Evolutionary conservation across 352 stramenopile species (phyloP).

Genomic region (Globisporangium camurandrum): DNA sequence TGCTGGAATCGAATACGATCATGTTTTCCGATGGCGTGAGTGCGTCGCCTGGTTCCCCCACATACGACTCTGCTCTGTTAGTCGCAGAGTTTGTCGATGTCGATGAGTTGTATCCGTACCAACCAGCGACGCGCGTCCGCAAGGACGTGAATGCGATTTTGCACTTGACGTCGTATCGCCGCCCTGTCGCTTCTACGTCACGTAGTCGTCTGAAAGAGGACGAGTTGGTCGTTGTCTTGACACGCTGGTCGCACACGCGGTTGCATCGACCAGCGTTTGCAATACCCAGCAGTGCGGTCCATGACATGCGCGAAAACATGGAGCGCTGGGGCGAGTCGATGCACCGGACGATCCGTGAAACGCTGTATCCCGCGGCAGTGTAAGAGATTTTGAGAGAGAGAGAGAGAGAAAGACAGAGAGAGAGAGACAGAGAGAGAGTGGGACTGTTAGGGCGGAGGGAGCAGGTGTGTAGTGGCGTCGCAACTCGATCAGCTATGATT

Average conservation of each 20-base stretch:
- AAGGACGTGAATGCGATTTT: constrained; percentile 32
- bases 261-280: constrained; percentile 23
- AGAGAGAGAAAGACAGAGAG: too few species aligned
- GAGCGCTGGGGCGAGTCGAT: constrained; percentile 33
- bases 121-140: constrained; percentile 24
- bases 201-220: constrained; percentile 5
- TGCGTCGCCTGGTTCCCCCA: too few species aligned
- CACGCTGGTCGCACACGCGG: constrained; percentile 26
- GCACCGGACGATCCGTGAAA: constrained; percentile 28
- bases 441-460: too few species aligned
- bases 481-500: too few species aligned
- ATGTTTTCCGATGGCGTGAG: constrained; percentile 26
- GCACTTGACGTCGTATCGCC: constrained; percentile 9
- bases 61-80: constrained; percentile 31
- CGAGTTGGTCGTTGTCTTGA: constrained; percentile 34
- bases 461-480: too few species aligned
- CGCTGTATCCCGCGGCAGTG: constrained; percentile 10
- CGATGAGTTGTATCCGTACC: constrained; percentile 39
- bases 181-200: too few species aligned
- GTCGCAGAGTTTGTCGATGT: constrained; percentile 27
- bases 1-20: constrained; percentile 34
- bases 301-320: constrained; percentile 32
- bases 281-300: constrained; percentile 17
- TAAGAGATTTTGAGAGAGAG: too few species aligned
- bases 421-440: too few species aligned